phyloP scores from a whole-genome alignment of 2,329 filamentous ascomycete species.

The Grosmannia penicillata region DNA sequence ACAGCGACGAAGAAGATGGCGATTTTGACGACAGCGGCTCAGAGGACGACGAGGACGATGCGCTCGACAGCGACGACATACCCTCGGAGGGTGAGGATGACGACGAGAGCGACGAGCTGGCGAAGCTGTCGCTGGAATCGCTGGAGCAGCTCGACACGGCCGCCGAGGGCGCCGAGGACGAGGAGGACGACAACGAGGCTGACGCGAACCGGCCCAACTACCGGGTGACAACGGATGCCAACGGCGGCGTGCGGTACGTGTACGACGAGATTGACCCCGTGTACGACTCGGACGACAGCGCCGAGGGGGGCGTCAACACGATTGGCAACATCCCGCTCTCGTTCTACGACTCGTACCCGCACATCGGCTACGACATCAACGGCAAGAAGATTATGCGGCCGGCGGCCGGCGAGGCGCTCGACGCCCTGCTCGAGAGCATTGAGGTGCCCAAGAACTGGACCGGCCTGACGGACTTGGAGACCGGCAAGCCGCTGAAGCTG shows the following conservation, averaged over 20 bases:
- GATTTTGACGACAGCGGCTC: conserved; percentile 29
- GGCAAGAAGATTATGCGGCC: conserved; percentile 96
- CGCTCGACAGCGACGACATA: conserved; percentile 21
- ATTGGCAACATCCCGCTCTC: conserved; percentile 89
- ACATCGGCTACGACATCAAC: conserved; percentile 98
- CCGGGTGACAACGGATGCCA: conserved; percentile 60
- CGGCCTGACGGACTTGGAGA: conserved; percentile 82
- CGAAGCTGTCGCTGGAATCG: conserved; percentile 17
- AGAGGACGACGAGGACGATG: conserved; percentile 31
- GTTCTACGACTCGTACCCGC: conserved; percentile 95
- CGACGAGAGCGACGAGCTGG: conserved; percentile 24
- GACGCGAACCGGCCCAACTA: conserved; percentile 32
- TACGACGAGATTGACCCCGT: conserved; percentile 89
- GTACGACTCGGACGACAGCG: conserved; percentile 90
- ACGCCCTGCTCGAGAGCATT: conserved; percentile 89
- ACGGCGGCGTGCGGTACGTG: conserved; percentile 78
- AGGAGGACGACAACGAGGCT: conserved; percentile 19
- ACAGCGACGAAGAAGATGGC: conserved; percentile 39
- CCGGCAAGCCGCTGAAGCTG: conserved; percentile 81
- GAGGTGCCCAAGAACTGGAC: conserved; percentile 97
- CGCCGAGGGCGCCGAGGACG: conserved; percentile 15
- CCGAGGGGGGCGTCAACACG: conserved; percentile 66
- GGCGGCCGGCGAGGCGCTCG: conserved; percentile 82
- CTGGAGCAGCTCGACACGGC: conserved; percentile 8
- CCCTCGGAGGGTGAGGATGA: conserved; percentile 27